phyloP scores from a whole-genome alignment of 2,329 filamentous ascomycete species.

The Thelonectria discophora region DNA sequence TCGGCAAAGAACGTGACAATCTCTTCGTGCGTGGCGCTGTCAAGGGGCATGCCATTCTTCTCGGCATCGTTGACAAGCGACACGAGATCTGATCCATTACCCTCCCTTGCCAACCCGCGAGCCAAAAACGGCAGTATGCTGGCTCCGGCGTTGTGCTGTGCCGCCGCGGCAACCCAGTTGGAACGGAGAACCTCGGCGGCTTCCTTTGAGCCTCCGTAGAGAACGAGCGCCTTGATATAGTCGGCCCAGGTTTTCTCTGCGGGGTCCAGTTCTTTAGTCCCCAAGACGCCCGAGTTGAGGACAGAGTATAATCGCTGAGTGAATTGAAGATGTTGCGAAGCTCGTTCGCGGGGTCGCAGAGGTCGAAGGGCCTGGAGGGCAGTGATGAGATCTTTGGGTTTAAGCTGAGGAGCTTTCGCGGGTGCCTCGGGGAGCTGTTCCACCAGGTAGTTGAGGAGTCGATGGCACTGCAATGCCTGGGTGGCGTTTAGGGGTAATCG shows the following conservation, averaged over 20 bases:
- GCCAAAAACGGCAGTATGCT: constrained; percentile 44
- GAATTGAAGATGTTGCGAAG: constrained; percentile 58
- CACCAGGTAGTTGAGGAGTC: constrained; percentile 70
- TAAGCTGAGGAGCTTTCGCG: constrained; percentile 44
- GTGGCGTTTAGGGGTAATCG: constrained; percentile 66
- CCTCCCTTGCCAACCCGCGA: constrained; percentile 69
- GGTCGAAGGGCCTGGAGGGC: constrained; percentile 56
- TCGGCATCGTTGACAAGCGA: constrained; percentile 63
- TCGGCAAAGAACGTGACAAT: constrained; percentile 71
- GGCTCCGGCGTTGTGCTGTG: constrained; percentile 30
- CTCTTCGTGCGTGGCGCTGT: constrained; percentile 57
- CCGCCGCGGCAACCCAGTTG: constrained; percentile 42
- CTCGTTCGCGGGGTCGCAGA: constrained; percentile 53
- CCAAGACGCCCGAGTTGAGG: constrained; percentile 33
- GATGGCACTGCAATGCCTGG: constrained; percentile 66
- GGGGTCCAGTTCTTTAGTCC: constrained; percentile 29
- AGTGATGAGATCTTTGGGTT: constrained; percentile 45
- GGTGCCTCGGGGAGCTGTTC: constrained; percentile 35
- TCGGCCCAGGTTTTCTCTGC: constrained; percentile 43
- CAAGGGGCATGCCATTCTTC: constrained; percentile 55
- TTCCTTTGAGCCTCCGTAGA: constrained; percentile 64
- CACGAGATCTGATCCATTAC: constrained; percentile 65
- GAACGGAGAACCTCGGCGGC: constrained; percentile 56
- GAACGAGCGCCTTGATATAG: constrained; percentile 55
- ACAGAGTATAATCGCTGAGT: constrained; percentile 53